Conservation (phyloP, 768 basidiomycete species). For the Tricholoma hemisulphureum region DNA sequence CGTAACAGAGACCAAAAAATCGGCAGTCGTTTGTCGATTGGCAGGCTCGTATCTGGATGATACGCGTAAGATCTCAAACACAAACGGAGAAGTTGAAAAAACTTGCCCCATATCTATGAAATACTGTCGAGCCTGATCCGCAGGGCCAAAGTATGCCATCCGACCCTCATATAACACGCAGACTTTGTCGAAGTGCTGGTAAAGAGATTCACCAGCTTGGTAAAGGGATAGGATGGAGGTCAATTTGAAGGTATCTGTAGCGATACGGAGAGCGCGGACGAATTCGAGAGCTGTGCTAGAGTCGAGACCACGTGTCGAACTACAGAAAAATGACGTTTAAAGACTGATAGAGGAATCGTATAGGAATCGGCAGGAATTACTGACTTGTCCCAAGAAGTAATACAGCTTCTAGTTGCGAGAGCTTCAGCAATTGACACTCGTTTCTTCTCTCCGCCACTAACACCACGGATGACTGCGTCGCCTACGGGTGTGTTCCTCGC, state of each 20-base stretch:
- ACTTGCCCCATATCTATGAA: conserved; percentile 59
- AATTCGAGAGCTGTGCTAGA: conserved; percentile 75
- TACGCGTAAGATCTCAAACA: not conserved
- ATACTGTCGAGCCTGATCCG: conserved; percentile 61
- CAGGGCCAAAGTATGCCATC: conserved; percentile 74
- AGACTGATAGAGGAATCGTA: not conserved
- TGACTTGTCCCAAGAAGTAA: conserved; percentile 41
- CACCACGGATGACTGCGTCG: conserved; percentile 57
- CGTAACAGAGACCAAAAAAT: conserved; percentile 62
- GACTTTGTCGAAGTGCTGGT: conserved; percentile 74
- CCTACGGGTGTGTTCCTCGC: conserved; percentile 65
- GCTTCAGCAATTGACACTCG: conserved; percentile 66
- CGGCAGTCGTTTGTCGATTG: conserved; percentile 63
- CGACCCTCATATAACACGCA: conserved; percentile 73
- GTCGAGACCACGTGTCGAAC: conserved; percentile 64
- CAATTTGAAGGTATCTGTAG: conserved; percentile 53
- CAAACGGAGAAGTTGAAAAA: too few species aligned
- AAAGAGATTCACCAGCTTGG: conserved; percentile 73
- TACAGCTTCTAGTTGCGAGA: conserved; percentile 53
- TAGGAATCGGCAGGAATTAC: not conserved
- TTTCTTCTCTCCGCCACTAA: conserved; percentile 56
- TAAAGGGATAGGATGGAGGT: conserved; percentile 81
- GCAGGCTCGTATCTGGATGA: conserved; percentile 49
- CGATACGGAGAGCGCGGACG: conserved; percentile 60
- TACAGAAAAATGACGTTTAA: conserved; percentile 25